Percentiles rank a stretch among this genome's conserved stretches.
phyloP scores from a whole-genome alignment of 495 filamentous ascomycete species.

The Pyronema omphalodes region DNA sequence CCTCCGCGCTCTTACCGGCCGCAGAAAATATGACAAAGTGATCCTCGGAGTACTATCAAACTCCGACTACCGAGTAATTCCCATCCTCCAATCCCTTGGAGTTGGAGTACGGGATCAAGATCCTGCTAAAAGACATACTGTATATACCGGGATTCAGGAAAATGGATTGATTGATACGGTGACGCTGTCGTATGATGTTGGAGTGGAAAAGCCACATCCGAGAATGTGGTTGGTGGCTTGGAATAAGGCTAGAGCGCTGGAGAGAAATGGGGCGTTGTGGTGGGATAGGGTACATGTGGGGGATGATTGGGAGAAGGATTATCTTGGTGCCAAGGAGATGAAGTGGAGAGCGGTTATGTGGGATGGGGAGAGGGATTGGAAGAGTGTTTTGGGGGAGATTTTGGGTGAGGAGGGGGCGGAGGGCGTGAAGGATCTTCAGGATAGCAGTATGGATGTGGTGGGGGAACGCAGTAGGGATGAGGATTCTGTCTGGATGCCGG shows the following conservation, averaged over 20 bases:
- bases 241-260: constrained; percentile 23
- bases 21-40: constrained; percentile 24
- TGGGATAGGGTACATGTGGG: constrained; percentile 41
- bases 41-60: constrained; percentile 56
- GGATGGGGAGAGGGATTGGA: constrained; percentile 13
- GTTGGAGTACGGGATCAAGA: constrained; percentile 32
- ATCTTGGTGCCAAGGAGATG: constrained; percentile 37
- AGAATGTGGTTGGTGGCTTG: constrained; percentile 46
- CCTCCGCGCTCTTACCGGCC: constrained; percentile 27
- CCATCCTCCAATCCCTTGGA: constrained; percentile 42
- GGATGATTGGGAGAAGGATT: constrained; percentile 47
- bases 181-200: constrained; percentile 56
- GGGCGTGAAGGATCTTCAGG: too few relatives aligned
- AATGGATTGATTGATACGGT: constrained; percentile 43
- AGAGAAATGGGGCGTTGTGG: neutral
- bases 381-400: neutral
- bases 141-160: neutral
- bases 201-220: constrained; percentile 44
- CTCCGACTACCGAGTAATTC: constrained; percentile 52
- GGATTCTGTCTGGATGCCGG: too few relatives aligned
- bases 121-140: neutral
- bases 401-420: neutral
- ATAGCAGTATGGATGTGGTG: too few relatives aligned
- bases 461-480: too few relatives aligned
- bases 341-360: constrained; percentile 46